Evolutionary conservation across 2,329 filamentous ascomycete genomes (phyloP), one percentile per base, ranked within the genome.

Genomic region (Exophiala spinifera): DNA sequence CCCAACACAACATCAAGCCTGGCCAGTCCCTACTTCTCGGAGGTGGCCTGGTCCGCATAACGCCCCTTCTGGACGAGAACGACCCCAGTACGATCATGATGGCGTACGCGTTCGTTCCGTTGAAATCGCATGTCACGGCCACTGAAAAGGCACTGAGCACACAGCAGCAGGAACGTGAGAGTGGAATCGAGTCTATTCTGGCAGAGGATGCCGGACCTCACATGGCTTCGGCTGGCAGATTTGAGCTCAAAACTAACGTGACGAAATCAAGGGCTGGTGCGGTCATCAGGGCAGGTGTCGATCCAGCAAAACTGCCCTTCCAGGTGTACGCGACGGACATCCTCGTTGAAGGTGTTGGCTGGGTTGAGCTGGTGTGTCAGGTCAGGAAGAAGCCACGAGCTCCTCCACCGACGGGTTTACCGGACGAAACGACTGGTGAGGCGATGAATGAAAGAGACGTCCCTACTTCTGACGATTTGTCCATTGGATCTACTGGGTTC

Each of bases 331-430:
- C 87, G 7, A 81, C 86, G 0, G 95, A 99, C 67, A 84, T 99
- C 20, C 75, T 99, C 13, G 84, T 99, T 46, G 92, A 97, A 69
- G 91, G 94, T 1, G 86, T 91, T 21, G 94, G 94, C 6, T 99
- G 95, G 88, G 80, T 99, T 2, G 94, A 99, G 71, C 71, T 99
- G 37, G 85, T 85, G 0, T 86, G 86, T 2, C 92, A 99, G 72
- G 83, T 95, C 8, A 83, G 92, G 47, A 81, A 78, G 14, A 23
- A 42, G 56, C 28, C 8, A 31, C 31, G 56, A 49, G 45, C 61
- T 15, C 20, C 10, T 60, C 15, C 17, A 40, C 14, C 43, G 36
- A 5, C 3, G 21, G 6, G n/a, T n/a, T 7, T 33, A 7, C 20
- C 51, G 19, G 59, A 56, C 45, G 11, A 15, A 31, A 23, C 20